A percentile compares a stretch with the other conserved stretches of the same genome.
Conservation (phyloP, 192 early-diverging fungal genomes). For the Helicostylum pulchrum region DNA sequence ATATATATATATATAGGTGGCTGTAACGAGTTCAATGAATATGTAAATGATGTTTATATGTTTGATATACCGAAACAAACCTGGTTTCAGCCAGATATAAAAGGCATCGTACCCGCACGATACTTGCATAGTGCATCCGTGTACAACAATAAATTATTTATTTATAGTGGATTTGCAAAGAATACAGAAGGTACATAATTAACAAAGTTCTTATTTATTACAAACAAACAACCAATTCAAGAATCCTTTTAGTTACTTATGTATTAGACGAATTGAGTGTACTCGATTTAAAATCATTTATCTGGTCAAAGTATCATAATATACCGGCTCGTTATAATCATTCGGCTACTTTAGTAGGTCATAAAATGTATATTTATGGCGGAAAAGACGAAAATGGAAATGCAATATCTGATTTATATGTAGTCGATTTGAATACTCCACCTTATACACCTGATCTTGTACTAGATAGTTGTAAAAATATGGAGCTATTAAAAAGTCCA, state of each 20-base stretch:
- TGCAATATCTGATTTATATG: slow-evolving; percentile 50
- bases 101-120: slow-evolving; percentile 44
- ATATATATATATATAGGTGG: slow-evolving; percentile 42
- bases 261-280: slow-evolving; percentile 54
- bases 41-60: slow-evolving; percentile 60
- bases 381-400: slow-evolving; percentile 52
- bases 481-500: slow-evolving; percentile 54
- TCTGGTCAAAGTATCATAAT: slow-evolving; percentile 46
- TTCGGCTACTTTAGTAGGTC: slow-evolving; percentile 48
- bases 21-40: slow-evolving; percentile 47
- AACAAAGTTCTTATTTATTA: neutral
- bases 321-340: slow-evolving; percentile 55
- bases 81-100: slow-evolving; percentile 55
- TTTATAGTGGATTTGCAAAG: slow-evolving; percentile 59
- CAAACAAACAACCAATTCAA: neutral
- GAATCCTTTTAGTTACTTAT: slow-evolving; percentile 38
- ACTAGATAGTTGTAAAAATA: slow-evolving; percentile 33
- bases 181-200: slow-evolving; percentile 51
- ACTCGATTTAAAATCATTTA: slow-evolving; percentile 53
- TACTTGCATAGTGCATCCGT: slow-evolving; percentile 59
- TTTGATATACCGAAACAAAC: slow-evolving; percentile 51
- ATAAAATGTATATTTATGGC: slow-evolving; percentile 59
- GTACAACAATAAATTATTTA: slow-evolving; percentile 59
- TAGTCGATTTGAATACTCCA: slow-evolving; percentile 44
- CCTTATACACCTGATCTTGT: slow-evolving; percentile 39